Evolutionary conservation across 495 filamentous ascomycete genomes (phyloP).

Genomic region (Lasiosphaeria ovina): DNA sequence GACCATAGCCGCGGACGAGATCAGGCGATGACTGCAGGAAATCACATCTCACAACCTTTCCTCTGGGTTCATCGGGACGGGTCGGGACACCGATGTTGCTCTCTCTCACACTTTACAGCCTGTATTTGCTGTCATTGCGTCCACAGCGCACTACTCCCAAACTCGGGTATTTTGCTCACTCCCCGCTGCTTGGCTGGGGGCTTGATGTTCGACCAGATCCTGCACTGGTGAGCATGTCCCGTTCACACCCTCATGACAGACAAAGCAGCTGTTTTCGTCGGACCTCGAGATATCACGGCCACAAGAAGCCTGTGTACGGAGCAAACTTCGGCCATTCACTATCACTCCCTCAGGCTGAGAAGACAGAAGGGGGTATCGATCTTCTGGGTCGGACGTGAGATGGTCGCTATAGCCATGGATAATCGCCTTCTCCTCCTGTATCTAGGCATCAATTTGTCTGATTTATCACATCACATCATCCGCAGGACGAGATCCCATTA

Average conservation of each 20-base stretch:
- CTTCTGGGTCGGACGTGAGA: neutral
- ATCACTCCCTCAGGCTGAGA: neutral
- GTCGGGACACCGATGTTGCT: conserved; percentile 21
- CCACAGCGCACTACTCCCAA: neutral
- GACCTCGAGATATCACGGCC: neutral
- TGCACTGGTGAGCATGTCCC: neutral
- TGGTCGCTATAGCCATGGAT: conserved; percentile 8
- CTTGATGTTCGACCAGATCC: neutral
- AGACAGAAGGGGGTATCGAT: neutral
- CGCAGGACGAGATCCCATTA: conserved; percentile 17
- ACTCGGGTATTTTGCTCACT: conserved; percentile 6
- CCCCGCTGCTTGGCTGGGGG: neutral
- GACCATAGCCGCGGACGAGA: conserved; percentile 23
- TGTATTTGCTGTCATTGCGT: neutral
- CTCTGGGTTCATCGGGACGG: conserved; percentile 26
- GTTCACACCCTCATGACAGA: neutral
- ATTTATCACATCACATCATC: conserved; percentile 8
- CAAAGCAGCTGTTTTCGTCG: neutral
- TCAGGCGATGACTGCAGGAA: conserved; percentile 31
- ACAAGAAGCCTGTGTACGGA: neutral
- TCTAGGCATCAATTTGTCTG: conserved; percentile 18
- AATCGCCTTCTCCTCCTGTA: conserved; percentile 14
- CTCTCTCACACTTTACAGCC: neutral
- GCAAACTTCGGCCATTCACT: neutral
- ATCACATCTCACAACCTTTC: conserved; percentile 33